phyloP scores from a whole-genome alignment of 1,139 yeast genomes.

The Candida tetrigidarum region DNA sequence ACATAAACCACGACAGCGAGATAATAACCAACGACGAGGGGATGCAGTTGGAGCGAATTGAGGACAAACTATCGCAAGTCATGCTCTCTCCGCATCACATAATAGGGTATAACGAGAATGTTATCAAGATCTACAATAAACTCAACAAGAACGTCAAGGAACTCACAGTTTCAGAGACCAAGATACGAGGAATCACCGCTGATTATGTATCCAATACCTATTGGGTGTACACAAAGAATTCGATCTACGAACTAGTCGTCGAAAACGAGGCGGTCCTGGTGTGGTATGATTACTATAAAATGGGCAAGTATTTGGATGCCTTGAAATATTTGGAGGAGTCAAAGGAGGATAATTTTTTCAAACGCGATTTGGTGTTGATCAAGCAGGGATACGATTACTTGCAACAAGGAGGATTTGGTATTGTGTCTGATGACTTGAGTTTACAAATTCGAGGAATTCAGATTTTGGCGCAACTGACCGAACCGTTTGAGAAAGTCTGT shows the following conservation, averaged over 20 bases:
- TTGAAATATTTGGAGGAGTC: slow-evolving; percentile 45
- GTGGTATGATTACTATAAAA: slow-evolving; percentile 72
- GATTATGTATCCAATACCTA: slow-evolving; percentile 51
- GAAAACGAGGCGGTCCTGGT: slow-evolving; percentile 72
- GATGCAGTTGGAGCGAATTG: slow-evolving; percentile 19
- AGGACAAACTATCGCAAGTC: slow-evolving; percentile 13
- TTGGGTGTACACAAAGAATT: slow-evolving; percentile 23
- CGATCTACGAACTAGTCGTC: slow-evolving; percentile 55
- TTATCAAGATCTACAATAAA: slow-evolving; percentile 29
- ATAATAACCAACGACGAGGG: slow-evolving; percentile 34
- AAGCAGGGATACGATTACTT: slow-evolving; percentile 67
- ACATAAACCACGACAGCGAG: slow-evolving; percentile 19
- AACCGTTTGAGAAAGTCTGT: slow-evolving; percentile 74
- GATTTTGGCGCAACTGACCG: slow-evolving; percentile 64
- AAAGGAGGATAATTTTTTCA: slow-evolving; percentile 31
- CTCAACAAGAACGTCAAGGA: slow-evolving; percentile 21
- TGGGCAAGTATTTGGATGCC: slow-evolving; percentile 72
- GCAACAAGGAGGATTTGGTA: slow-evolving; percentile 47
- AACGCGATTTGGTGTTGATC: slow-evolving; percentile 57
- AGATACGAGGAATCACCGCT: slow-evolving; percentile 57
- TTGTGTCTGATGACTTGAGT: slow-evolving; percentile 25
- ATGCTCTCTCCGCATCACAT: slow-evolving; percentile 32
- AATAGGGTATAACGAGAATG: slow-evolving; percentile 21
- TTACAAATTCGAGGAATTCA: slow-evolving; percentile 59
- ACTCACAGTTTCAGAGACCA: slow-evolving; percentile 29